A percentile compares a stretch with the other conserved stretches of the same genome.
Evolutionary conservation across 2,329 filamentous ascomycete species (phyloP).

Genomic region (Lachnellula willkommii): DNA sequence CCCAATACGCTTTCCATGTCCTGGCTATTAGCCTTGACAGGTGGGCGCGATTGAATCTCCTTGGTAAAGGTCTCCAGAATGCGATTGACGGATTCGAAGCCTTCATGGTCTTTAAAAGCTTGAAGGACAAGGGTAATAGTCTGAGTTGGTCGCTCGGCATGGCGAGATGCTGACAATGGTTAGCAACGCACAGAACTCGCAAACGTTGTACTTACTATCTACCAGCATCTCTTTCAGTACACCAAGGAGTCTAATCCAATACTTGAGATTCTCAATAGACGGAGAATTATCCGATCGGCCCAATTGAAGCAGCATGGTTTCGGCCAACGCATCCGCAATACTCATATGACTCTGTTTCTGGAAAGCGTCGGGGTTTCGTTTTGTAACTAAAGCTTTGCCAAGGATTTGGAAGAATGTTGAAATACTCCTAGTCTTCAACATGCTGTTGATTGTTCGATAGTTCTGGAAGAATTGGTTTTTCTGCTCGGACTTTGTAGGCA

Average conservation of each 20-base stretch:
- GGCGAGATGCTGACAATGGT: constrained; percentile 12
- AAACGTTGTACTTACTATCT: constrained; percentile 46
- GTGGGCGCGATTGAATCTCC: constrained; percentile 41
- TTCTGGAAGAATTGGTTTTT: constrained; percentile 58
- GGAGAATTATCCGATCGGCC: constrained; percentile 38
- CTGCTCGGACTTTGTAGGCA: constrained; percentile 40
- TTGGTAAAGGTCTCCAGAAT: constrained; percentile 65
- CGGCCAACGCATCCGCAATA: constrained; percentile 62
- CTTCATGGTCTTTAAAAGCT: constrained; percentile 77
- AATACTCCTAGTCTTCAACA: constrained; percentile 68
- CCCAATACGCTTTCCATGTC: constrained; percentile 32
- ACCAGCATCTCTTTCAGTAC: constrained; percentile 74
- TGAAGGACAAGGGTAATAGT: constrained; percentile 72
- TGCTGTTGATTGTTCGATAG: constrained; percentile 66
- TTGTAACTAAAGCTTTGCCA: constrained; percentile 73
- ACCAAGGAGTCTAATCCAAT: constrained; percentile 76
- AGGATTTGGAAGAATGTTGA: constrained; percentile 80
- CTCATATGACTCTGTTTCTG: constrained; percentile 48
- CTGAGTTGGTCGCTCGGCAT: constrained; percentile 37
- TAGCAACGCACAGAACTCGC: constrained; percentile 5
- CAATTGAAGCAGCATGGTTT: constrained; percentile 64
- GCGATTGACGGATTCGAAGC: constrained; percentile 66
- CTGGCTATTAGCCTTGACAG: neutral
- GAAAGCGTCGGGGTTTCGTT: constrained; percentile 64
- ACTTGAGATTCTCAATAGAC: constrained; percentile 63